A percentile compares a stretch with the other conserved stretches of the same genome.
Evolutionary conservation across 768 basidiomycete species (phyloP).

Genomic region (Favolaschia claudopus): DNA sequence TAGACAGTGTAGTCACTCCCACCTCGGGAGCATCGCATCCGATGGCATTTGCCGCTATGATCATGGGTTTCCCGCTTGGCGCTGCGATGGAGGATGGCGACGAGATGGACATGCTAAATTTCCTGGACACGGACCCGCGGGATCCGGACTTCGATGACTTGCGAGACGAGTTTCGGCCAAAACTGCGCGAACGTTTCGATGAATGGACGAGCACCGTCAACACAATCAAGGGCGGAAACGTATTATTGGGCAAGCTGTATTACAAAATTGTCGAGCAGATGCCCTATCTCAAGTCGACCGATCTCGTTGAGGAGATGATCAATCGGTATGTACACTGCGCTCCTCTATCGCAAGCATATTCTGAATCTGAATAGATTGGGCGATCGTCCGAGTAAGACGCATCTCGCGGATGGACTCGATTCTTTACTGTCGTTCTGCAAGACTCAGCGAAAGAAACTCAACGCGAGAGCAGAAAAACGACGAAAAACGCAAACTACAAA

Average conservation of each 20-base stretch:
- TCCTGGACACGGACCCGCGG: constrained; percentile 56
- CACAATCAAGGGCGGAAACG: constrained; percentile 46
- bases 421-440: constrained; percentile 57
- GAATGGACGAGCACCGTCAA: constrained; percentile 58
- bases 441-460: constrained; percentile 53
- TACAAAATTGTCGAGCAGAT: constrained; percentile 55
- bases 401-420: constrained; percentile 61
- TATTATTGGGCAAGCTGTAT: constrained; percentile 50
- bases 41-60: constrained; percentile 70
- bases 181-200: constrained; percentile 62
- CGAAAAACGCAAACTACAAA: constrained; percentile 21
- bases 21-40: constrained; percentile 48
- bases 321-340: constrained; percentile 45
- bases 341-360: background rate
- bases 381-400: constrained; percentile 61
- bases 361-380: constrained; percentile 46
- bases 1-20: constrained; percentile 53
- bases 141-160: constrained; percentile 69
- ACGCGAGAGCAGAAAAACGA: constrained; percentile 28
- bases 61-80: constrained; percentile 60
- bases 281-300: constrained; percentile 61
- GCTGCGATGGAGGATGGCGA: constrained; percentile 44
- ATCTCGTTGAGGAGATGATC: constrained; percentile 65
- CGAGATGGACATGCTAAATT: constrained; percentile 57
- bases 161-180: constrained; percentile 66